These are phyloP conservation scores for Leccinum variicolor DNA, from an alignment of 768 basidiomycete genomes.

Conservation along the genomic window DNA sequence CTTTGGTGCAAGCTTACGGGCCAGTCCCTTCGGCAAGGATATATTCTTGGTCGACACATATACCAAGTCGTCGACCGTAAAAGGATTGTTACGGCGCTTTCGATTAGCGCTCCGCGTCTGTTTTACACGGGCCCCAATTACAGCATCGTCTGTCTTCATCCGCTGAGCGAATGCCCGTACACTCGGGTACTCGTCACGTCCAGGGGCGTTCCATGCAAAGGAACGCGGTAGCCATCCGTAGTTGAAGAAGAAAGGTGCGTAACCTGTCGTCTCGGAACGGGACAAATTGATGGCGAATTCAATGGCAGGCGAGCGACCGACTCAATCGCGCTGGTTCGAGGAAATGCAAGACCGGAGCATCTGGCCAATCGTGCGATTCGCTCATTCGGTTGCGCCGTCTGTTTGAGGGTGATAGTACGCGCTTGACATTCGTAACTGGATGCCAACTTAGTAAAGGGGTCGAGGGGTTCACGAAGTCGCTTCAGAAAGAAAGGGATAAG, in stretches of 20 bases:
- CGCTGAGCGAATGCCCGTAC: conserved; percentile 24
- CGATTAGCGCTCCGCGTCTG: conserved; percentile 32
- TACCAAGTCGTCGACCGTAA: neutral
- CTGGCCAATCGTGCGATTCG: conserved; percentile 9
- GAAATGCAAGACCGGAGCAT: conserved; percentile 7
- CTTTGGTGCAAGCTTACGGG: neutral
- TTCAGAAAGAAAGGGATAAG: too few species aligned
- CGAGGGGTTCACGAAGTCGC: too few species aligned
- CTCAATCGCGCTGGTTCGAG: conserved; percentile 13
- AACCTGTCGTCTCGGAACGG: conserved; percentile 19
- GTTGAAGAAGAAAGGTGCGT: conserved; percentile 16
- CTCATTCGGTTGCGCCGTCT: conserved; percentile 29
- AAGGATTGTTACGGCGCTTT: neutral
- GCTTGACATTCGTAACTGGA: conserved; percentile 20
- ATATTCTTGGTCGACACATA: neutral
- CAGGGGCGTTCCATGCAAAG: conserved; percentile 17
- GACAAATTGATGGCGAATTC: conserved; percentile 24
- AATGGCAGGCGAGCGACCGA: neutral
- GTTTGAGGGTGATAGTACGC: conserved; percentile 34
- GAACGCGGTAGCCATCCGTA: conserved; percentile 3
- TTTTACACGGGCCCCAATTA: conserved; percentile 30
- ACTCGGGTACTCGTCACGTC: conserved; percentile 19
- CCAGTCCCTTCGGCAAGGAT: neutral
- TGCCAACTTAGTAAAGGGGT: neutral
- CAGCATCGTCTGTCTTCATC: conserved; percentile 29